Percentiles rank a stretch among this genome's conserved stretches.
phyloP scores from a whole-genome alignment of 2,329 filamentous ascomycete species.

The Teratosphaeria pseudoeucalypti region DNA sequence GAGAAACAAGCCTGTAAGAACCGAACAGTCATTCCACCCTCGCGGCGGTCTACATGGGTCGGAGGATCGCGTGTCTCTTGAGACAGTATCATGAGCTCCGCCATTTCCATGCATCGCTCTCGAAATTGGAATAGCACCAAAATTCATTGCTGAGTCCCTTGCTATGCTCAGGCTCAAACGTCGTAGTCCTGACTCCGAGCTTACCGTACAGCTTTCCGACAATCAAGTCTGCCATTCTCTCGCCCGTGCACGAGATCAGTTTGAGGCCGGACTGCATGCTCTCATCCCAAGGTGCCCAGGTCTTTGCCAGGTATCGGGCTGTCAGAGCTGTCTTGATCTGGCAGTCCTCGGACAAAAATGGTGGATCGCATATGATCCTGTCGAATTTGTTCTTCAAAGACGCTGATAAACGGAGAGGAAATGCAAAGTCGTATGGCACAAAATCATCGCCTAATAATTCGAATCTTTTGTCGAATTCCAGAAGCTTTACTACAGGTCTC shows the following conservation, averaged over 20 bases:
- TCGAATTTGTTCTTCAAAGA: constrained; percentile 55
- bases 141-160: constrained; percentile 72
- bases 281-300: constrained; percentile 25
- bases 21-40: neutral
- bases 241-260: constrained; percentile 65
- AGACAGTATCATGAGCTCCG: neutral
- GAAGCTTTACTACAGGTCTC: constrained; percentile 51
- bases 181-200: constrained; percentile 53
- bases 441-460: constrained; percentile 66
- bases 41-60: neutral
- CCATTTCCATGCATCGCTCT: constrained; percentile 37
- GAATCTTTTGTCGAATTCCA: constrained; percentile 69
- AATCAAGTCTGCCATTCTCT: constrained; percentile 55
- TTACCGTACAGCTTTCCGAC: constrained; percentile 57
- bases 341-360: constrained; percentile 70
- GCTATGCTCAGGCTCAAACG: constrained; percentile 58
- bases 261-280: constrained; percentile 9
- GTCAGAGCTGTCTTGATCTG: constrained; percentile 72
- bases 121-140: constrained; percentile 69
- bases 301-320: constrained; percentile 58
- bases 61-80: neutral
- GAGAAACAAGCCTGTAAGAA: neutral
- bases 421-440: constrained; percentile 61
- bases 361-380: constrained; percentile 65
- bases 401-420: constrained; percentile 52